These are phyloP conservation scores for Neonectria punicea DNA, from an alignment of 2,329 filamentous ascomycete genomes.

Conservation along the genomic window DNA sequence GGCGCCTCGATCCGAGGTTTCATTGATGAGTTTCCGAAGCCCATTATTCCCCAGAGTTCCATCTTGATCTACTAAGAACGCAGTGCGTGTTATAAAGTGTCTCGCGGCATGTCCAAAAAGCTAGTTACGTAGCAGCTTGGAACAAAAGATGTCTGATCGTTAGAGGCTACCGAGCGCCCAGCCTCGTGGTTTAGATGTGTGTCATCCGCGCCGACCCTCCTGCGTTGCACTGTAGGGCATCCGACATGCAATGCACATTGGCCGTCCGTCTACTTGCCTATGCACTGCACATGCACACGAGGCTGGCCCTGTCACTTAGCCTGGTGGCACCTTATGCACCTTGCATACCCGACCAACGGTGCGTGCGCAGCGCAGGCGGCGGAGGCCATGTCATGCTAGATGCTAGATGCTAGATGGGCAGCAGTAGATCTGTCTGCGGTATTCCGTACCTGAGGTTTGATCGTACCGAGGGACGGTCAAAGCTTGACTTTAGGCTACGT, in stretches of 20 bases:
- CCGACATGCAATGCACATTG: constrained; percentile 23
- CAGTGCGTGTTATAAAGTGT: background rate
- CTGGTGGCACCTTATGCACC: constrained; percentile 40
- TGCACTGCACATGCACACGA: constrained; percentile 25
- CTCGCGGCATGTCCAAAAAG: background rate
- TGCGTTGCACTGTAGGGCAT: constrained; percentile 19
- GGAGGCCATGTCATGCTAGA: constrained; percentile 35
- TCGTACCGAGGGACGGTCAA: constrained; percentile 12
- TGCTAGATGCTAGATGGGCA: constrained; percentile 35
- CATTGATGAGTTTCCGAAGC: background rate
- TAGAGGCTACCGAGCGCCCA: background rate
- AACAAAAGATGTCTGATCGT: background rate
- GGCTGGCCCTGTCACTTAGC: constrained; percentile 33
- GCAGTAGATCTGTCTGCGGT: constrained; percentile 40
- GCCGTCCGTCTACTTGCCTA: constrained; percentile 15
- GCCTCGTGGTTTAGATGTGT: background rate
- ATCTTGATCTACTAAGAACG: background rate
- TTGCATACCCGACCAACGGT: constrained; percentile 43
- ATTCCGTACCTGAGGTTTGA: constrained; percentile 19
- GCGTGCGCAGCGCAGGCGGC: constrained; percentile 33
- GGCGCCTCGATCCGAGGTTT: background rate
- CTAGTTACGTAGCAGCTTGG: background rate
- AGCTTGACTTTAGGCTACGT: constrained; percentile 1
- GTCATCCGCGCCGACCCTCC: background rate
- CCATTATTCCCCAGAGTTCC: constrained; percentile 8